Evolutionary conservation across 108 stramenopile genomes (phyloP).

Genomic region (Stephanodiscus minutulus): DNA sequence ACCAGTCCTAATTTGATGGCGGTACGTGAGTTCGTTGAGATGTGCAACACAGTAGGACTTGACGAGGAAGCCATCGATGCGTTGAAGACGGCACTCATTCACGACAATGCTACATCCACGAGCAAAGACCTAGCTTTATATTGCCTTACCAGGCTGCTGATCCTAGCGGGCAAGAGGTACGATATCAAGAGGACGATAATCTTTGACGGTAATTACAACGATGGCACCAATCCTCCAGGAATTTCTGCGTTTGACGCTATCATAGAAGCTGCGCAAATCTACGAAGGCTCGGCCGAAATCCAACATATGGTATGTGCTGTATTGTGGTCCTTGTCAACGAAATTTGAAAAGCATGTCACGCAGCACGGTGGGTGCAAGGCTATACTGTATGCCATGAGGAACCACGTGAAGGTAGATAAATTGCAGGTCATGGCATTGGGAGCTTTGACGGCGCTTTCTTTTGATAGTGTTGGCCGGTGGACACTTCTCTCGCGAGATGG

Average conservation of each 20-base stretch:
- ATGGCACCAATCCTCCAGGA: no score
- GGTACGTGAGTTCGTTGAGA: slow-evolving; percentile 27
- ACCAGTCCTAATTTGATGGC: slow-evolving; percentile 19
- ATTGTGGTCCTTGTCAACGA: no score
- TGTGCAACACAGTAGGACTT: slow-evolving; percentile 9
- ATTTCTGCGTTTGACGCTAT: no score
- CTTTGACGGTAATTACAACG: no score
- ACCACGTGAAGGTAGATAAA: slow-evolving; percentile 19
- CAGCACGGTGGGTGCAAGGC: slow-evolving; percentile 38
- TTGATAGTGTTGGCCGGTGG: slow-evolving; percentile 23
- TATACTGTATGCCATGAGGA: slow-evolving; percentile 32
- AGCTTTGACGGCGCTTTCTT: slow-evolving; percentile 40
- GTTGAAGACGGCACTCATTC: slow-evolving; percentile 26
- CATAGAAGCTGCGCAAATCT: no score
- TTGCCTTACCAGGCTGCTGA: no score
- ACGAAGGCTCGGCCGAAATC: no score
- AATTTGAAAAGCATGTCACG: background rate
- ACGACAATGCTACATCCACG: slow-evolving; percentile 18
- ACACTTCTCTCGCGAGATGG: slow-evolving; percentile 12
- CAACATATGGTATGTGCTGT: no score
- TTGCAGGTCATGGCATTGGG: slow-evolving; percentile 39
- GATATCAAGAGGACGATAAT: no score
- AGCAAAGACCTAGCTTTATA: slow-evolving; percentile 28
- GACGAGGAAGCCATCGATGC: slow-evolving; percentile 36
- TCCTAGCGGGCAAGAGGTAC: no score